Percentiles rank a stretch among this genome's conserved stretches.
These are phyloP conservation scores for Ailanthus altissimus DNA, from an alignment of 345 rosid genomes.

Conservation along the genomic window DNA sequence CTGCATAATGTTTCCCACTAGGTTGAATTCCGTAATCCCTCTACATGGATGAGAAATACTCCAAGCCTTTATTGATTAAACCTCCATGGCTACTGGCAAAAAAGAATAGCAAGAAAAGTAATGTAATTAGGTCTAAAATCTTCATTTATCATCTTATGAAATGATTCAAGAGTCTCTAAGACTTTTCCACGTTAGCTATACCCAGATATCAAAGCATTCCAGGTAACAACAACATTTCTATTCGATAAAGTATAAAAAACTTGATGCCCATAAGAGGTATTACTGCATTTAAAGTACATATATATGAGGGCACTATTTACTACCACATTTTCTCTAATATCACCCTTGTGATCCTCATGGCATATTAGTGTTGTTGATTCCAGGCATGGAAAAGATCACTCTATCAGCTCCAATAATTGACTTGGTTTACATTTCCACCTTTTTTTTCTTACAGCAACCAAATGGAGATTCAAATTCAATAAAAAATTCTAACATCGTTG, in stretches of 20 bases:
- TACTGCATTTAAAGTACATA: slow-evolving; percentile 81
- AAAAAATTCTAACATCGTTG: no score
- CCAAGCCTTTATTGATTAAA: slow-evolving; percentile 57
- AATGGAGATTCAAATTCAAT: no score
- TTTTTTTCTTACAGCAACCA: no score
- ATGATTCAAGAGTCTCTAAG: slow-evolving; percentile 57
- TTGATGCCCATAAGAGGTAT: slow-evolving; percentile 45
- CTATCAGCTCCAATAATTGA: no score
- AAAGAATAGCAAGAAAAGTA: slow-evolving; percentile 66
- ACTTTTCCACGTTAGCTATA: slow-evolving; percentile 68
- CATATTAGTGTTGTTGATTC: no score
- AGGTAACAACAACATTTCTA: slow-evolving; percentile 59
- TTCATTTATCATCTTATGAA: slow-evolving; percentile 57
- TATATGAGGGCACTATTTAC: slow-evolving; percentile 65
- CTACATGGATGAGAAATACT: slow-evolving; percentile 52
- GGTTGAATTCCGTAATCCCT: slow-evolving; percentile 61
- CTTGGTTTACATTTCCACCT: no score
- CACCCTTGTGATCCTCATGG: neutral
- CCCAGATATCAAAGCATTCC: slow-evolving; percentile 76
- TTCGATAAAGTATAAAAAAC: slow-evolving; percentile 41
- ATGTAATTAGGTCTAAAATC: slow-evolving; percentile 62
- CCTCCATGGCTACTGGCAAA: slow-evolving; percentile 80
- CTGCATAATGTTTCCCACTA: slow-evolving; percentile 64
- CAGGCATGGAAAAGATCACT: no score
- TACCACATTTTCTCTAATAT: slow-evolving; percentile 49